Conservation (phyloP, 2,329 filamentous ascomycete genomes). For the Alternaria sp. region DNA sequence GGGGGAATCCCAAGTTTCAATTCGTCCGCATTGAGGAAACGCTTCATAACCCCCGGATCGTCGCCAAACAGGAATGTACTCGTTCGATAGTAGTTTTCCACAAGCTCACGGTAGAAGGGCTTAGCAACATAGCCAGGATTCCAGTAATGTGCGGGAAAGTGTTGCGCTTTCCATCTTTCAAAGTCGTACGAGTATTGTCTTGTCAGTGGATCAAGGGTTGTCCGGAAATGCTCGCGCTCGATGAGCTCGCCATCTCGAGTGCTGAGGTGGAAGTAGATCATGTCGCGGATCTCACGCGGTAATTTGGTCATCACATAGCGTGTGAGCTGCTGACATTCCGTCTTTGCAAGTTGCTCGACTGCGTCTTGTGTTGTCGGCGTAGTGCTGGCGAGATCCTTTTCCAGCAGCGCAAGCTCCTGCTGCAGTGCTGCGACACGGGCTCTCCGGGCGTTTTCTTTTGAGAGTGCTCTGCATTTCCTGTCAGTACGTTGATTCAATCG, state of each 20-base stretch:
- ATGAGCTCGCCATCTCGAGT: conserved; percentile 21
- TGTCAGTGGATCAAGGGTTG: conserved; percentile 29
- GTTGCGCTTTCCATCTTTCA: conserved; percentile 28
- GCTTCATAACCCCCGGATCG: conserved; percentile 25
- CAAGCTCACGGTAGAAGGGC: conserved; percentile 23
- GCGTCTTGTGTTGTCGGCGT: conserved; percentile 15
- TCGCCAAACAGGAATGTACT: conserved; percentile 32
- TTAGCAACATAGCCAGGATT: conserved; percentile 13
- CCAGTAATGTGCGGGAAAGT: conserved; percentile 34
- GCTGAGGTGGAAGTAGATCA: conserved; percentile 30
- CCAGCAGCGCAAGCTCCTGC: conserved; percentile 16
- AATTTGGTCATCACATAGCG: conserved; percentile 18
- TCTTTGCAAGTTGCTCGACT: conserved; percentile 22
- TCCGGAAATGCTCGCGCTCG: conserved; percentile 32
- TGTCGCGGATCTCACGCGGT: conserved; percentile 32
- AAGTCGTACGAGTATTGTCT: conserved; percentile 27
- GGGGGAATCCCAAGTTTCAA: conserved; percentile 22
- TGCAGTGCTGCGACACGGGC: conserved; percentile 14
- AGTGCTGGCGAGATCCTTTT: conserved; percentile 15
- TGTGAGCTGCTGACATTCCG: conserved; percentile 27
- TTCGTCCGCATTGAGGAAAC: conserved; percentile 29
- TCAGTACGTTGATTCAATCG: neutral
- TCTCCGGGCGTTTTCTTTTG: conserved; percentile 11
- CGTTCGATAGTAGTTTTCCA: conserved; percentile 32
- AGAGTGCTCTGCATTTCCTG: conserved; percentile 7